Evolutionary conservation across 2,329 filamentous ascomycete species (phyloP).

Genomic region (Clarireedia sp.): DNA sequence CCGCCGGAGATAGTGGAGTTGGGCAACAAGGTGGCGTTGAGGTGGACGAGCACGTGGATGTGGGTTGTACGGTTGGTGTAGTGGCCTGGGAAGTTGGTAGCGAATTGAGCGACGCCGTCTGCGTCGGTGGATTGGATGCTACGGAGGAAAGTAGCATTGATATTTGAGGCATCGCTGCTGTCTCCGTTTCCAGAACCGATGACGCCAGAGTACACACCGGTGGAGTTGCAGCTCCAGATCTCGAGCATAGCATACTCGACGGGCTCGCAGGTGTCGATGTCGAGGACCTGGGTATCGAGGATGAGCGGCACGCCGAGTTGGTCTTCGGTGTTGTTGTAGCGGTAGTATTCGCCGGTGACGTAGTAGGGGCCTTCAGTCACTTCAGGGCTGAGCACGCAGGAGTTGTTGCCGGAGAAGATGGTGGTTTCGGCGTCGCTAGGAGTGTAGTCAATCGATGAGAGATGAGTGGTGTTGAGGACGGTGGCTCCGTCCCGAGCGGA

Average conservation of each 20-base stretch:
- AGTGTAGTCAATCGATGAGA: slow-evolving; percentile 10
- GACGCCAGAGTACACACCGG: slow-evolving; percentile 33
- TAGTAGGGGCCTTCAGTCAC: slow-evolving; percentile 48
- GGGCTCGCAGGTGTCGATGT: slow-evolving; percentile 35
- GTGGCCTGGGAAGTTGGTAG: no score
- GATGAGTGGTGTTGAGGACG: no score
- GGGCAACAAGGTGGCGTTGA: no score
- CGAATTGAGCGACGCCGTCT: no score
- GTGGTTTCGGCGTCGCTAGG: slow-evolving; percentile 28
- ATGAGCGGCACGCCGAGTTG: slow-evolving; percentile 22
- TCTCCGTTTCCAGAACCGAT: no score
- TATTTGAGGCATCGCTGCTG: no score
- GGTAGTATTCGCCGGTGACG: slow-evolving; percentile 33
- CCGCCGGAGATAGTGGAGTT: no score
- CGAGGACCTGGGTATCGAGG: slow-evolving; percentile 34
- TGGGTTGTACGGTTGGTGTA: no score
- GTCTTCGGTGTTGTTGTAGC: slow-evolving; percentile 32
- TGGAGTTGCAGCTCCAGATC: slow-evolving; percentile 35
- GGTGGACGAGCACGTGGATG: no score
- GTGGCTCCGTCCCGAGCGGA: no score
- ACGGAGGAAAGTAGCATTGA: no score
- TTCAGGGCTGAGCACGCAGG: slow-evolving; percentile 43
- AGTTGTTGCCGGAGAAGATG: slow-evolving; percentile 37
- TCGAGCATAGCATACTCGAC: slow-evolving; percentile 31
- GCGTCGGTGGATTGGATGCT: no score